Evolutionary conservation across 352 stramenopile genomes (phyloP).

Genomic region (Aphanomyces cochlioides): DNA sequence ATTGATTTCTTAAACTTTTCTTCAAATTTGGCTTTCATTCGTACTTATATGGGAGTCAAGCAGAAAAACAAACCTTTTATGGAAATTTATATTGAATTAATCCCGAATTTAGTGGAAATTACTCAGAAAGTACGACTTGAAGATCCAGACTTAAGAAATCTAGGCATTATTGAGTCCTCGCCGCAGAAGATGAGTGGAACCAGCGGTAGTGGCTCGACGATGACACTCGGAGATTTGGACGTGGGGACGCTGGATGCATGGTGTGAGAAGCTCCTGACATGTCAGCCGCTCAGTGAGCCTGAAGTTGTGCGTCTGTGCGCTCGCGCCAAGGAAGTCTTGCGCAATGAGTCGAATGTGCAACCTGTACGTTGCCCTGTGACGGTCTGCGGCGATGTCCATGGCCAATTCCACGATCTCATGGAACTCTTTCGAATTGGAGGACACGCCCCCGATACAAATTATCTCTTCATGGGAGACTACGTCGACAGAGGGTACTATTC

Average conservation of each 20-base stretch:
- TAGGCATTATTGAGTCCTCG: not conserved
- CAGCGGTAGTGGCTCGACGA: conserved; percentile 14
- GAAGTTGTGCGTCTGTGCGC: conserved; percentile 95
- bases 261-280: conserved; percentile 92
- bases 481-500: conserved; percentile 99
- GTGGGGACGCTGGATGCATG: conserved; percentile 91
- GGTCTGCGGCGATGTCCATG: conserved; percentile 83
- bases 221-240: conserved; percentile 45
- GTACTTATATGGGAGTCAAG: too few relatives aligned
- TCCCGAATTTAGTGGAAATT: too few relatives aligned
- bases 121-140: not conserved
- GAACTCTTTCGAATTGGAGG: conserved; percentile 79
- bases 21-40: too few relatives aligned
- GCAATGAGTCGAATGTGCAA: conserved; percentile 97
- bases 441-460: conserved; percentile 91
- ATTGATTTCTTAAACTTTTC: too few relatives aligned
- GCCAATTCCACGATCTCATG: conserved; percentile 67
- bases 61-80: too few relatives aligned
- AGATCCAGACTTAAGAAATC: conserved; percentile 14
- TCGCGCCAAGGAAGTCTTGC: conserved; percentile 94
- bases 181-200: conserved; percentile 12
- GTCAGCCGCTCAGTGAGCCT: conserved; percentile 92
- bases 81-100: too few relatives aligned
- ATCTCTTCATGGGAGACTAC: conserved; percentile 99
- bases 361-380: conserved; percentile 96